phyloP scores from a whole-genome alignment of 2,329 filamentous ascomycete genomes.

The Stagonosporopsis tanaceti region DNA sequence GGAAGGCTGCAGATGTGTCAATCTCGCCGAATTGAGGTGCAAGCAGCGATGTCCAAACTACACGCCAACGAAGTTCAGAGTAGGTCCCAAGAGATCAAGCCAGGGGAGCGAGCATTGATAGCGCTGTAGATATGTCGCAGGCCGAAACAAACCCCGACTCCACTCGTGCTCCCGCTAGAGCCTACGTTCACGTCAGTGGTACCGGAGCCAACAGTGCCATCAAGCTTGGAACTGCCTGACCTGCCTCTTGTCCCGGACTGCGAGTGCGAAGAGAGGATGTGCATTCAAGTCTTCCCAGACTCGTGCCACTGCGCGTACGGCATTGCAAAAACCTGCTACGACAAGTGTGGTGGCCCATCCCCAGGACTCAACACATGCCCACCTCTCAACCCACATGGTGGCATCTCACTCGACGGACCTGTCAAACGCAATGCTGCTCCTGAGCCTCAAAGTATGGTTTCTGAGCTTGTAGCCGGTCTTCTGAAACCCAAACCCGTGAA shows the following conservation, averaged over 20 bases:
- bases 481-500: background rate
- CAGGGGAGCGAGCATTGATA: background rate
- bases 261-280: slow-evolving; percentile 29
- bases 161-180: background rate
- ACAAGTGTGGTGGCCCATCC: slow-evolving; percentile 38
- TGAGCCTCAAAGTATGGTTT: background rate
- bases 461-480: background rate
- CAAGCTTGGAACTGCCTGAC: background rate
- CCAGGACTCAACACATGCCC: slow-evolving; percentile 27
- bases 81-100: background rate
- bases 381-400: background rate
- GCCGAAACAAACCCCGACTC: background rate
- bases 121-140: background rate
- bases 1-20: slow-evolving; percentile 41
- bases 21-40: slow-evolving; percentile 36
- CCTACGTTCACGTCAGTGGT: background rate
- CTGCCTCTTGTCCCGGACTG: slow-evolving; percentile 16
- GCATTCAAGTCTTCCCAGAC: slow-evolving; percentile 34
- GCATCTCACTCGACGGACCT: background rate
- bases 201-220: background rate
- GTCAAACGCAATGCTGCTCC: slow-evolving; percentile 10
- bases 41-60: slow-evolving; percentile 36
- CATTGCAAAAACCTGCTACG: slow-evolving; percentile 33
- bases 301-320: slow-evolving; percentile 42
- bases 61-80: slow-evolving; percentile 25